Evolutionary conservation across 306 rosid genomes (phyloP), one percentile per base, ranked within the genome.

Genomic region (Sechiopsis laciniata): DNA sequence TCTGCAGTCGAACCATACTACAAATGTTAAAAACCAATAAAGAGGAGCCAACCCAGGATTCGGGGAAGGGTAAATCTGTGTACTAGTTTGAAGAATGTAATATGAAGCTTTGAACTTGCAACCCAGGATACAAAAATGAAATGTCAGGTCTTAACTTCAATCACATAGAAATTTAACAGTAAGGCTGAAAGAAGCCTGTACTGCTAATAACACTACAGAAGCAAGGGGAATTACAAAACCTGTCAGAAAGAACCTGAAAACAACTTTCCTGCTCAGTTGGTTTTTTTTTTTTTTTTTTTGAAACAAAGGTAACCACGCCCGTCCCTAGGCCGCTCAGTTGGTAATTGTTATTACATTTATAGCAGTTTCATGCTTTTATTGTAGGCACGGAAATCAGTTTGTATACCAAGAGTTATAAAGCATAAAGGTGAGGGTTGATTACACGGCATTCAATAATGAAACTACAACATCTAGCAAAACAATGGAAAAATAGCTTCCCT

Each of bases 1-100:
- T 84, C 99, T 94, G 79, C 81, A 81, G 75, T 69, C 75, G 78
- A 84, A 76, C 56, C 61, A 59, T 55, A 75, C 74, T 75, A 65
- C 78, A 68, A 77, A 83, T 76, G 54, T 59, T 40, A 57, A 62
- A 56, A 51, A 77, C 63, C 54, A n/a, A 52, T n/a, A 52, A 74
- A 54, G 65, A 60, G 77, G 75, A 73, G 77, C 66, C 51, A 52
- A 20, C 11, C 53, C 35, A 45, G 55, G 55, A 67, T 10, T 67
- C 1, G 20, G 71, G 12, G 45, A 65, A 65, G 26, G 71, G 35
- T 45, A 66, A 45, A 67, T 67, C 32, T 66, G 35, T 0, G 2
- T 64, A 16, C 16, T n/a, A 40, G 52, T 63, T 63, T 35, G 72
- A 66, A 45, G 32, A 66, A 17, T 42, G 16, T 21, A 48, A 69